A percentile compares a stretch with the other conserved stretches of the same genome.
Conservation (phyloP, 2,329 filamentous ascomycete genomes). For the Drechslerella dactyloides region DNA sequence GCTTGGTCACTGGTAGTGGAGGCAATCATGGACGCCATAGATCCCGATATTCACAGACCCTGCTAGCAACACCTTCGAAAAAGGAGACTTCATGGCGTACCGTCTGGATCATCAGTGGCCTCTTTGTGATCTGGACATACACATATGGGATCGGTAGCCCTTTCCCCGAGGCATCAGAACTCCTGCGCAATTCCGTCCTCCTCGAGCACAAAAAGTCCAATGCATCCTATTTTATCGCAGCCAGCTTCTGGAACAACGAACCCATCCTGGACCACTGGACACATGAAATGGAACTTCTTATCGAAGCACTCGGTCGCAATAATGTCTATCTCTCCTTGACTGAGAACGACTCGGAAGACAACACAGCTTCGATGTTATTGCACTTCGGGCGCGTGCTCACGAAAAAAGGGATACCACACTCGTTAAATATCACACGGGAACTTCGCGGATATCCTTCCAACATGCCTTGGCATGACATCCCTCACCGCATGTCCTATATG, state of each 20-base stretch:
- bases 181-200: slow-evolving; percentile 16
- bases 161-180: slow-evolving; percentile 19
- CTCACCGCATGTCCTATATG: slow-evolving; percentile 46
- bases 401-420: slow-evolving; percentile 22
- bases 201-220: slow-evolving; percentile 20
- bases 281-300: slow-evolving; percentile 27
- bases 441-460: slow-evolving; percentile 37
- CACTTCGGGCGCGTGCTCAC: slow-evolving; percentile 36
- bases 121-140: slow-evolving; percentile 27
- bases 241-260: slow-evolving; percentile 48
- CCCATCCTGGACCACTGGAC: slow-evolving; percentile 33
- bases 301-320: slow-evolving; percentile 24
- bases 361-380: slow-evolving; percentile 37
- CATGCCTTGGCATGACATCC: slow-evolving; percentile 36
- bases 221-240: slow-evolving; percentile 44
- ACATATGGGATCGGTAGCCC: slow-evolving; percentile 21
- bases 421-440: slow-evolving; percentile 35
- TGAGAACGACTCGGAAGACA: slow-evolving; percentile 48
- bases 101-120: slow-evolving; percentile 18
- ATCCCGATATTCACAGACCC: slow-evolving; percentile 18
- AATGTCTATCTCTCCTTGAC: slow-evolving; percentile 46
- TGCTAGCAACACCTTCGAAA: slow-evolving; percentile 16
- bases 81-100: background rate
- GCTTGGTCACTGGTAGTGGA: background rate
- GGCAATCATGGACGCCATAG: background rate